Percentiles rank a stretch among this genome's conserved stretches.
phyloP scores from a whole-genome alignment of 176 grass and related monocot species.

The Oryza meyeriana region DNA sequence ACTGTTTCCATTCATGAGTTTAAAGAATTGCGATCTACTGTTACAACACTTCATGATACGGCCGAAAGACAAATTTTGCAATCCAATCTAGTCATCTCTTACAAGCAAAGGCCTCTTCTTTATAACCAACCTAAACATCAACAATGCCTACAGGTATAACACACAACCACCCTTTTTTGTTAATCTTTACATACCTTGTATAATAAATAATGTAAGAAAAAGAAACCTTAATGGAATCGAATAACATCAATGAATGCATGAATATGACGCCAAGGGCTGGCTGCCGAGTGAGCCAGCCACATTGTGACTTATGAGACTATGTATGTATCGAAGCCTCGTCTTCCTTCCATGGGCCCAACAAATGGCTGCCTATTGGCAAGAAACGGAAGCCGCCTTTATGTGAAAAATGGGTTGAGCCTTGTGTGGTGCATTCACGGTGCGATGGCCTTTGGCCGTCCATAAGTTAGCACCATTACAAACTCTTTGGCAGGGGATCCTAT shows the following conservation, averaged over 20 bases:
- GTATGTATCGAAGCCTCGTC: slow-evolving; percentile 7
- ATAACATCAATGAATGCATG: slow-evolving; percentile 45
- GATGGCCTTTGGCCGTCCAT: slow-evolving; percentile 42
- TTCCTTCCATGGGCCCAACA: slow-evolving; percentile 21
- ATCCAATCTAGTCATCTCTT: slow-evolving; percentile 26
- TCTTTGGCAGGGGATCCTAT: slow-evolving; percentile 58
- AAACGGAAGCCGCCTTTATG: neutral
- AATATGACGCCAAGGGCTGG: slow-evolving; percentile 41
- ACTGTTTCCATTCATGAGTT: neutral
- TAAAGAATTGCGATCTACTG: slow-evolving; percentile 1
- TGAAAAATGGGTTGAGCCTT: slow-evolving; percentile 7
- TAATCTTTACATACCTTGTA: slow-evolving; percentile 31
- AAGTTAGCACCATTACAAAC: slow-evolving; percentile 70
- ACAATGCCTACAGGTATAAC: slow-evolving; percentile 36
- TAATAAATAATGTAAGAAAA: slow-evolving; percentile 40
- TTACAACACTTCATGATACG: slow-evolving; percentile 29
- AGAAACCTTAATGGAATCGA: slow-evolving; percentile 36
- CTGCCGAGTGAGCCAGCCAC: slow-evolving; percentile 36
- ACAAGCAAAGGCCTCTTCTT: slow-evolving; percentile 44
- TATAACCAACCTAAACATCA: slow-evolving; percentile 48
- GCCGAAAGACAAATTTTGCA: slow-evolving; percentile 5
- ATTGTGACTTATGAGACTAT: slow-evolving; percentile 15
- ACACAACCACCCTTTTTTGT: slow-evolving; percentile 14
- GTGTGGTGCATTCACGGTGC: slow-evolving; percentile 16
- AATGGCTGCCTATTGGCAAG: slow-evolving; percentile 26